Percentiles rank a stretch among this genome's conserved stretches.
Conservation (phyloP, 2,329 filamentous ascomycete genomes). For the Cladophialophora psammophila region DNA sequence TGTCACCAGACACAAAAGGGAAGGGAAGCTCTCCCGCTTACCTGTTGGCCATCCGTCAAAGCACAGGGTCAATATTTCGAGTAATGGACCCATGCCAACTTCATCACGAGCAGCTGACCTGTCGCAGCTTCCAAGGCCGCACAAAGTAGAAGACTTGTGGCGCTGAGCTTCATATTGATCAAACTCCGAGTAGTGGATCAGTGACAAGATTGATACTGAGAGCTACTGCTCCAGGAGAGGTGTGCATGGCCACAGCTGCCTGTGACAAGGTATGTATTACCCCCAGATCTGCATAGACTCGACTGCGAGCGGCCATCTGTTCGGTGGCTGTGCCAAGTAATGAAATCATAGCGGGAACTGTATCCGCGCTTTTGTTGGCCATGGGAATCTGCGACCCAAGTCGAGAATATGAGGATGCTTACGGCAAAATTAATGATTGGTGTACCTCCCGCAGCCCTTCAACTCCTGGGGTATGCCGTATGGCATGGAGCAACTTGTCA, state of each 20-base stretch:
- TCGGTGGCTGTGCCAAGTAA: background rate
- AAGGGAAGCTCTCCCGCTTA: slow-evolving; percentile 25
- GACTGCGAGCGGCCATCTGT: background rate
- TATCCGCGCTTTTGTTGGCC: background rate
- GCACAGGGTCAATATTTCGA: slow-evolving; percentile 60
- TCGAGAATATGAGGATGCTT: background rate
- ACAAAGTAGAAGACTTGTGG: background rate
- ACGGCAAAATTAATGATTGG: background rate
- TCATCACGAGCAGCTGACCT: slow-evolving; percentile 43
- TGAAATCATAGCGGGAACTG: slow-evolving; percentile 20
- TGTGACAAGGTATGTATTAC: background rate
- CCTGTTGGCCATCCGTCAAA: slow-evolving; percentile 59
- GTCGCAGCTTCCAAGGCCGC: background rate
- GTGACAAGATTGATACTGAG: background rate
- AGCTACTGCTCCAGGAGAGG: background rate
- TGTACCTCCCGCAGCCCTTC: slow-evolving; percentile 4
- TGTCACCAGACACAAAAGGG: background rate
- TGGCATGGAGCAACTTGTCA: slow-evolving; percentile 4
- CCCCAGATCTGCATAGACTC: background rate
- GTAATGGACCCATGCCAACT: slow-evolving; percentile 50
- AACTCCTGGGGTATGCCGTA: background rate
- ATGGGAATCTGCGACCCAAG: background rate
- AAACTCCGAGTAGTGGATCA: background rate
- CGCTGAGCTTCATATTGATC: slow-evolving; percentile 2
- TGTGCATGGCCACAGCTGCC: background rate